Percentiles rank a stretch among this genome's conserved stretches.
phyloP scores from a whole-genome alignment of 345 rosid species.

The Citrus maxima region DNA sequence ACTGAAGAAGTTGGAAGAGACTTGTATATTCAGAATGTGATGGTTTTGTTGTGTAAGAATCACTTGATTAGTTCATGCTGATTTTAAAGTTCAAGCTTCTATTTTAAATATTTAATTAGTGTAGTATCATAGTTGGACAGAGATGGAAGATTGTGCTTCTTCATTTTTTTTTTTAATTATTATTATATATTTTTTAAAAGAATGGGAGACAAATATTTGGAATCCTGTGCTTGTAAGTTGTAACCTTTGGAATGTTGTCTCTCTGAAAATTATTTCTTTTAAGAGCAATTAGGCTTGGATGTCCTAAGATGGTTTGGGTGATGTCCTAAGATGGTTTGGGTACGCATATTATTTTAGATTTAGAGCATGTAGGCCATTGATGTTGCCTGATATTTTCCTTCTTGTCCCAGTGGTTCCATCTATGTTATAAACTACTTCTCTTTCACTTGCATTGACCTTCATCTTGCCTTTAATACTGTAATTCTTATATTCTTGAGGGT shows the following conservation, averaged over 20 bases:
- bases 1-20: neutral
- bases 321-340: neutral
- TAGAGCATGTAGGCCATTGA: neutral
- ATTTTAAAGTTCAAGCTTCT: neutral
- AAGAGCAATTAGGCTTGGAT: neutral
- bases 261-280: constrained; percentile 1
- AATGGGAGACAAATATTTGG: neutral
- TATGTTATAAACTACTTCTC: neutral
- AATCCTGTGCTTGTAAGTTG: neutral
- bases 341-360: neutral
- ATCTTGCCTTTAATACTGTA: neutral
- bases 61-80: neutral
- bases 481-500: neutral
- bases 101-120: neutral
- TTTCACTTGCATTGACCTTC: neutral
- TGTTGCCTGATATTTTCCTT: neutral
- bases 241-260: neutral
- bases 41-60: constrained; percentile 2
- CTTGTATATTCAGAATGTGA: neutral
- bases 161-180: too few species aligned
- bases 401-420: neutral
- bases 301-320: neutral
- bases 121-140: neutral
- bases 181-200: neutral
- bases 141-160: neutral